phyloP scores from a whole-genome alignment of 257 asterid genomes.

The Solanum peruvianum region DNA sequence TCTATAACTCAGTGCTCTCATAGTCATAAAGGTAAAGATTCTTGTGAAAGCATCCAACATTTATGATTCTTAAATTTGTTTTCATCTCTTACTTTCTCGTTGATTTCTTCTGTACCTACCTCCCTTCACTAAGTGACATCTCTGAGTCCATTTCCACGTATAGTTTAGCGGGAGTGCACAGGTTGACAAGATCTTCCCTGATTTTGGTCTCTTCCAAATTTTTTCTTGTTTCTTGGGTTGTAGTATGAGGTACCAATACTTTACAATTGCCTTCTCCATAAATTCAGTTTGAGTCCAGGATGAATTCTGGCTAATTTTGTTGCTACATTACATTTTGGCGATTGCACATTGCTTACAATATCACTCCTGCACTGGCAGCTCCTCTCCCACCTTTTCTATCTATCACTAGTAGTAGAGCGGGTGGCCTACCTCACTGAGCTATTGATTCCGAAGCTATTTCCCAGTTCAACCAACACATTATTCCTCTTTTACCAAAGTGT shows the following conservation, averaged over 20 bases:
- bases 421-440: not conserved
- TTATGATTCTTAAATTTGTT: not conserved
- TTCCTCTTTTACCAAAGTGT: not conserved
- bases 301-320: not conserved
- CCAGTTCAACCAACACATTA: not conserved
- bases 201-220: not conserved
- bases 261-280: not conserved
- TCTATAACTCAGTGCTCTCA: slow-evolving; percentile 97
- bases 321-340: not conserved
- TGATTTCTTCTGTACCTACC: not conserved
- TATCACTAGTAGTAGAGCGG: not conserved
- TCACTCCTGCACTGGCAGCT: not conserved
- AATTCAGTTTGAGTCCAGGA: not conserved
- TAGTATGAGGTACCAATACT: not conserved
- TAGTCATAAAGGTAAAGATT: slow-evolving; percentile 67
- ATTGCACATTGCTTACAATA: not conserved
- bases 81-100: not conserved
- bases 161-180: not conserved
- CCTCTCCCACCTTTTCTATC: not conserved
- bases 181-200: not conserved
- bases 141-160: not conserved
- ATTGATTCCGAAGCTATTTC: not conserved
- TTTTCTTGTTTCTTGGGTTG: not conserved
- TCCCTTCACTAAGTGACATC: not conserved
- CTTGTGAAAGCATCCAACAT: not conserved